Evolutionary conservation across 352 stramenopile genomes (phyloP).

Genomic region (Phytophthora sansomeana): DNA sequence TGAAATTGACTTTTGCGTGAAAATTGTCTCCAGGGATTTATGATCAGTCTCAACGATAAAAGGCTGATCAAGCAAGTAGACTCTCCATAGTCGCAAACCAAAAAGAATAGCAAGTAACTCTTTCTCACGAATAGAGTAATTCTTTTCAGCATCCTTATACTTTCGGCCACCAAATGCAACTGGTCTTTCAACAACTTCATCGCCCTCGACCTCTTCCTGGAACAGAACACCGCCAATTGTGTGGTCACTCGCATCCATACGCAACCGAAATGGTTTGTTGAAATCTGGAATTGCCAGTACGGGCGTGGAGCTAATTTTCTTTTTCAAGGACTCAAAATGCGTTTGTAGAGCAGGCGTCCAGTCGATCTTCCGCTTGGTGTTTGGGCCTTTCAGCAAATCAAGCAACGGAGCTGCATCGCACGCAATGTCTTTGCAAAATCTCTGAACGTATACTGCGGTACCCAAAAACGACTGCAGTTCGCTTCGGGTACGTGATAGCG

Average conservation of each 20-base stretch:
- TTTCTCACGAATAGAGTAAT: no score
- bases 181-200: conserved; percentile 4
- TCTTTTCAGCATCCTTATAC: no score
- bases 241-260: conserved; percentile 12
- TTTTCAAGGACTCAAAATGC: conserved; percentile 8
- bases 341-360: no score
- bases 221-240: conserved; percentile 13
- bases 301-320: conserved; percentile 3
- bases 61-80: conserved; percentile 12
- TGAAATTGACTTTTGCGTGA: conserved; percentile 20
- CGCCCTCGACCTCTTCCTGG: not conserved
- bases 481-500: conserved; percentile 1
- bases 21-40: conserved; percentile 12
- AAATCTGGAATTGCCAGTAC: conserved; percentile 15
- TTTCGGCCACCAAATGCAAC: conserved; percentile 16
- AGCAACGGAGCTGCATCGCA: no score
- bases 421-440: no score
- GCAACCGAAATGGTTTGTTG: not conserved
- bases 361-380: no score
- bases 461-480: conserved; percentile 11
- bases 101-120: no score
- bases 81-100: not conserved
- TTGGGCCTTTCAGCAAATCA: no score
- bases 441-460: no score
- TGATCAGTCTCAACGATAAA: conserved; percentile 19